Percentiles rank a stretch among this genome's conserved stretches.
phyloP scores from a whole-genome alignment of 768 basidiomycete species.

The Termitomyces sp. region DNA sequence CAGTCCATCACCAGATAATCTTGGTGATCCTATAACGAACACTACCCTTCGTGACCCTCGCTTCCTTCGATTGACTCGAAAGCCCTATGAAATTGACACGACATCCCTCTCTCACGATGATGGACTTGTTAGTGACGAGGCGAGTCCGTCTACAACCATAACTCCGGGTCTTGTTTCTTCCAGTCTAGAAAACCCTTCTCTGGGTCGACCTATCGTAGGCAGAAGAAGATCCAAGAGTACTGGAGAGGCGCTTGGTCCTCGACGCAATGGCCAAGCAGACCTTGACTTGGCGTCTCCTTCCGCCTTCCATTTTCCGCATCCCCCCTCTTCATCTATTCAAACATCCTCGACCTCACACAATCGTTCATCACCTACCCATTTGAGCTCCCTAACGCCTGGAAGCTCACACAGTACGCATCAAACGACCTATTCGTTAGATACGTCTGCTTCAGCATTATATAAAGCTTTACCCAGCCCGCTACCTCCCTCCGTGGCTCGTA shows the following conservation, averaged over 20 bases:
- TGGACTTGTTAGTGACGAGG: conserved; percentile 3
- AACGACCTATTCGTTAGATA: conserved; percentile 53
- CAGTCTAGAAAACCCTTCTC: conserved; percentile 1
- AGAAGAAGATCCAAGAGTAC: conserved; percentile 41
- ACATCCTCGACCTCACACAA: conserved; percentile 15
- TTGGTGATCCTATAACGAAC: conserved; percentile 4
- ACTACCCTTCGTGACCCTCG: conserved; percentile 3
- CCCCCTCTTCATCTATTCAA: conserved; percentile 17
- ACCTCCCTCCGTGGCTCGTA: conserved; percentile 30
- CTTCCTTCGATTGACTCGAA: not conserved
- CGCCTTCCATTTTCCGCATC: conserved; percentile 39
- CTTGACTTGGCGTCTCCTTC: conserved; percentile 29
- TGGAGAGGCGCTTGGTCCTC: conserved; percentile 21
- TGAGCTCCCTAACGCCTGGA: conserved; percentile 20
- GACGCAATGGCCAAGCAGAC: conserved; percentile 13
- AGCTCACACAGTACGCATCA: conserved; percentile 39
- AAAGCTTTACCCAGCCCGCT: conserved; percentile 17
- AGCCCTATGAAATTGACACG: conserved; percentile 2
- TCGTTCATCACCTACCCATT: conserved; percentile 26
- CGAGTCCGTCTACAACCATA: conserved; percentile 9
- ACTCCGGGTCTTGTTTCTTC: conserved; percentile 16
- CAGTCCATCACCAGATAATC: conserved; percentile 2
- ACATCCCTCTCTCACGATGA: not conserved
- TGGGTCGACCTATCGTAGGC: conserved; percentile 16
- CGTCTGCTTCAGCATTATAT: conserved; percentile 25